These are phyloP conservation scores for Pythium periplocum DNA, from an alignment of 352 stramenopile species.

Conservation along the genomic window DNA sequence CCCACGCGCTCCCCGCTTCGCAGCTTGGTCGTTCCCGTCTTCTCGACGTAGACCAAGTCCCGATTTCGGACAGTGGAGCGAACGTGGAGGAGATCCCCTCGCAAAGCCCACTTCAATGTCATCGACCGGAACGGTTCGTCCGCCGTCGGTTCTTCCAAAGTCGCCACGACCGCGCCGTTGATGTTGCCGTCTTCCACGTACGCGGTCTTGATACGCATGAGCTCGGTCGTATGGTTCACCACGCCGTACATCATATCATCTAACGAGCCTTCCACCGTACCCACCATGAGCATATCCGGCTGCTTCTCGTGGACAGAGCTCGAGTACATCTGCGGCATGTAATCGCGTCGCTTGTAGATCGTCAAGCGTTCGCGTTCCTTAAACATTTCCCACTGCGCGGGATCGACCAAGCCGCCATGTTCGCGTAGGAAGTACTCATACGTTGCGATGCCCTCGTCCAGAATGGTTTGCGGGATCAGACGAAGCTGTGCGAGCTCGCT, in stretches of 20 bases:
- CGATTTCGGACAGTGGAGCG: slow-evolving; percentile 40
- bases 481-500: no score
- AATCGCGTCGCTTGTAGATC: no score
- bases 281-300: slow-evolving; percentile 12
- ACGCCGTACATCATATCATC: slow-evolving; percentile 20
- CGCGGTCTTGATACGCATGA: slow-evolving; percentile 14
- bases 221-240: slow-evolving; percentile 14
- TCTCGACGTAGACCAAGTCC: slow-evolving; percentile 54
- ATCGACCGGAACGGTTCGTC: slow-evolving; percentile 39
- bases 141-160: slow-evolving; percentile 32
- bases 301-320: not conserved
- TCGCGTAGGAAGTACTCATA: no score
- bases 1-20: slow-evolving; percentile 36
- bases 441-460: no score
- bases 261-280: slow-evolving; percentile 14
- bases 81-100: slow-evolving; percentile 13
- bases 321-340: no score
- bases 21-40: slow-evolving; percentile 30
- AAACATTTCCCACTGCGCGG: no score
- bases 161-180: slow-evolving; percentile 39
- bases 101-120: slow-evolving; percentile 21
- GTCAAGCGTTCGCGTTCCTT: no score
- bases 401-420: no score
- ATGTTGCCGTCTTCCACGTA: slow-evolving; percentile 36
- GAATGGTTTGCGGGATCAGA: no score